These are phyloP conservation scores for Larix sibirica DNA, from an alignment of 83 land plant genomes.

Conservation along the genomic window DNA sequence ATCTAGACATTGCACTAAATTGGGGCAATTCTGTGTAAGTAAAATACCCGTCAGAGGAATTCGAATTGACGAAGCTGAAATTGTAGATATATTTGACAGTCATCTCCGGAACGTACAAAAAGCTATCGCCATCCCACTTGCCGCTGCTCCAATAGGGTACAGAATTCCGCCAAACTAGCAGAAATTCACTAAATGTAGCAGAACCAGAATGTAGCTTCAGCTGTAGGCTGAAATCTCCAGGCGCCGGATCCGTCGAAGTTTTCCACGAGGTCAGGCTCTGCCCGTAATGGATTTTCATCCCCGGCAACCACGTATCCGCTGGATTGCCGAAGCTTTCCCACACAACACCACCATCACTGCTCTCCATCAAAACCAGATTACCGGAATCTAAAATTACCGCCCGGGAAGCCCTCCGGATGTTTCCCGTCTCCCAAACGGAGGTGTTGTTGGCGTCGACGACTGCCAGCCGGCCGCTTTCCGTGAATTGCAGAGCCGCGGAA, in stretches of 20 bases:
- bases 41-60: conserved; percentile 5
- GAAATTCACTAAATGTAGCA: conserved; percentile 8
- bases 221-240: conserved; percentile 22
- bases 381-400: conserved; percentile 26
- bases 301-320: conserved; percentile 30
- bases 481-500: not conserved
- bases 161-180: conserved; percentile 8
- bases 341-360: not conserved
- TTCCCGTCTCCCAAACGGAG: conserved; percentile 10
- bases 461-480: not conserved
- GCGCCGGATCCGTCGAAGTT: conserved; percentile 23
- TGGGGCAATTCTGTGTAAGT: not conserved
- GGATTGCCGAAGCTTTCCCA: conserved; percentile 30
- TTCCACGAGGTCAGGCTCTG: conserved; percentile 27
- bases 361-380: conserved; percentile 20
- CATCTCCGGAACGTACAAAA: conserved; percentile 25
- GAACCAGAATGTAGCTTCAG: conserved; percentile 18
- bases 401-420: not conserved
- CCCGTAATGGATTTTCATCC: conserved; percentile 27
- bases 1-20: conserved; percentile 12
- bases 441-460: not conserved
- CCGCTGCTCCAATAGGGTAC: conserved; percentile 22
- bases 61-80: conserved; percentile 15
- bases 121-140: conserved; percentile 33
- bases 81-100: conserved; percentile 4